These are phyloP conservation scores for Sclerotinia minor DNA, from an alignment of 2,329 filamentous ascomycete genomes.

Conservation along the genomic window DNA sequence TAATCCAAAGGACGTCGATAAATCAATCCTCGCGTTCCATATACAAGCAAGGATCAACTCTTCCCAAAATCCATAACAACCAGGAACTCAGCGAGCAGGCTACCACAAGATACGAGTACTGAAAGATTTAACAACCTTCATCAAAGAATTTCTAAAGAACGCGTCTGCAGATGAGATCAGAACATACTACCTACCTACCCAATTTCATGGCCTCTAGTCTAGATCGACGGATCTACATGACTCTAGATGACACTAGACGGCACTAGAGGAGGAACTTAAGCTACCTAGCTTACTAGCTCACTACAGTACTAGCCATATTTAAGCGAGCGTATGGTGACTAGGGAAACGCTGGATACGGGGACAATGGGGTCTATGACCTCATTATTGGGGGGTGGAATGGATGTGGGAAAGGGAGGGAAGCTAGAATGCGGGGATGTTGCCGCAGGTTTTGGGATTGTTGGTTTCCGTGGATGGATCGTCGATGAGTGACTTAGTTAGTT, in stretches of 20 bases:
- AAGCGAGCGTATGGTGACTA: background rate
- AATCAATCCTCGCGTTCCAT: background rate
- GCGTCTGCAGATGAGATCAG: background rate
- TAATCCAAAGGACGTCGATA: background rate
- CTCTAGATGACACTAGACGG: background rate
- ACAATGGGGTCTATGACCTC: background rate
- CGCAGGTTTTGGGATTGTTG: no score
- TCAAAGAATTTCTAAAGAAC: background rate
- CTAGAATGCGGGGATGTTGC: no score
- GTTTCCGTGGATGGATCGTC: no score
- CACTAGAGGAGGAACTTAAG: background rate
- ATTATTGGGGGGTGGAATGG: background rate
- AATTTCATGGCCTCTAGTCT: background rate
- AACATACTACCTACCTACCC: no score
- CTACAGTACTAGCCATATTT: background rate
- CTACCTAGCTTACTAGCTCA: conserved; percentile 9
- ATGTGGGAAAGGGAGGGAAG: background rate
- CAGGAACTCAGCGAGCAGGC: background rate
- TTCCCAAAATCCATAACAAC: no score
- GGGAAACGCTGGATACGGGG: background rate
- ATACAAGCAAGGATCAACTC: background rate
- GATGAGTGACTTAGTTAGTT: no score
- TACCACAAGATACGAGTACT: background rate
- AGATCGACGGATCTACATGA: background rate
- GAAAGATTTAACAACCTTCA: background rate